These are phyloP conservation scores for Lecanicillium sp. DNA, from an alignment of 2,329 filamentous ascomycete genomes.

Conservation along the genomic window DNA sequence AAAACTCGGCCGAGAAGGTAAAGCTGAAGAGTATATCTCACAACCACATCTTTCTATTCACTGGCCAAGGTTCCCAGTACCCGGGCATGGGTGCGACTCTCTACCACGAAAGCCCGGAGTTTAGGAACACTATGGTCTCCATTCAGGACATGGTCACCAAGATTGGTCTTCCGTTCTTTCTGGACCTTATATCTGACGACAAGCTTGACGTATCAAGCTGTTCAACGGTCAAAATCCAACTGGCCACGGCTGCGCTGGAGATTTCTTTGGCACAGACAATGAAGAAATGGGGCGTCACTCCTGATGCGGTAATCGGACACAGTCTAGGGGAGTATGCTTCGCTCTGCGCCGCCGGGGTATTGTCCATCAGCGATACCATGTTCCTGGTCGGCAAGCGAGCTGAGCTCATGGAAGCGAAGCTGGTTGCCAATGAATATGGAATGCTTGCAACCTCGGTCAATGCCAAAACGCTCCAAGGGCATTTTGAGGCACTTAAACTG, in stretches of 20 bases:
- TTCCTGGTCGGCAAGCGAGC: slow-evolving; percentile 6
- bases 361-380: slow-evolving; percentile 6
- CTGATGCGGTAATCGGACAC: slow-evolving; percentile 15
- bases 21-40: slow-evolving; percentile 36
- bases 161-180: neutral
- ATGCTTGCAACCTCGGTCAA: neutral
- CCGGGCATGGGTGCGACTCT: slow-evolving; percentile 19
- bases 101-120: neutral
- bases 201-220: neutral
- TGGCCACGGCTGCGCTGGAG: slow-evolving; percentile 12
- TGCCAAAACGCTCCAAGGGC: neutral
- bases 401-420: neutral
- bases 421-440: neutral
- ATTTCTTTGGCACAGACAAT: slow-evolving; percentile 20
- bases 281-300: slow-evolving; percentile 18
- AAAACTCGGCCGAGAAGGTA: slow-evolving; percentile 24
- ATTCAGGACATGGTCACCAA: neutral
- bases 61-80: slow-evolving; percentile 47
- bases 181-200: neutral
- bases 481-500: neutral
- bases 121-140: neutral
- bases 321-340: slow-evolving; percentile 14
- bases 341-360: slow-evolving; percentile 19
- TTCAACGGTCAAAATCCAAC: neutral
- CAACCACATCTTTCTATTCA: slow-evolving; percentile 46